Percentiles rank a stretch among this genome's conserved stretches.
These are phyloP conservation scores for Calonectria naviculata DNA, from an alignment of 2,329 filamentous ascomycete genomes.

Conservation along the genomic window DNA sequence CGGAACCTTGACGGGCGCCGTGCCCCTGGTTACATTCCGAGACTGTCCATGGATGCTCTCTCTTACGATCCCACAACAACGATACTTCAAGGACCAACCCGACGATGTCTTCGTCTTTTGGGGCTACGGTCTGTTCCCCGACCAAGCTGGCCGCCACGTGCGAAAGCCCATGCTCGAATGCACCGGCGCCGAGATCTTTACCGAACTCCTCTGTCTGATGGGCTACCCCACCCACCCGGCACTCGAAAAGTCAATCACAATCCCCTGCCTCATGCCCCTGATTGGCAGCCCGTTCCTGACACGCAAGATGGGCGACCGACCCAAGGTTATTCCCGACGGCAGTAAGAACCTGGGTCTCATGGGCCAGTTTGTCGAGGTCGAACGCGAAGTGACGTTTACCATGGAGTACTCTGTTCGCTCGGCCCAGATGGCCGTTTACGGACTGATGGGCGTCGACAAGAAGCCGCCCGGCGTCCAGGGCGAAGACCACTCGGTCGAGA, in stretches of 20 bases:
- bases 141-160: slow-evolving; percentile 37
- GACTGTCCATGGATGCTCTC: slow-evolving; percentile 42
- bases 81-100: slow-evolving; percentile 37
- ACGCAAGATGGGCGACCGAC: slow-evolving; percentile 37
- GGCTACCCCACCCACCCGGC: slow-evolving; percentile 37
- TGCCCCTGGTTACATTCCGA: slow-evolving; percentile 39
- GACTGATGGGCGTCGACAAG: slow-evolving; percentile 37
- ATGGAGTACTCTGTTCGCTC: slow-evolving; percentile 43
- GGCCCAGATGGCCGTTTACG: slow-evolving; percentile 39
- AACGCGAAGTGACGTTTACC: slow-evolving; percentile 41
- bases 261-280: slow-evolving; percentile 38
- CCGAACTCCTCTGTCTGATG: slow-evolving; percentile 38
- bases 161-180: slow-evolving; percentile 40
- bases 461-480: slow-evolving; percentile 32
- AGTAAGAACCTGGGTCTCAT: slow-evolving; percentile 40
- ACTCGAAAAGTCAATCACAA: slow-evolving; percentile 34
- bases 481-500: slow-evolving; percentile 36
- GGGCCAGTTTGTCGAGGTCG: slow-evolving; percentile 42
- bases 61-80: slow-evolving; percentile 36
- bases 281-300: slow-evolving; percentile 41
- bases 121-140: slow-evolving; percentile 41
- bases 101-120: slow-evolving; percentile 38
- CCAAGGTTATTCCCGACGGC: slow-evolving; percentile 35
- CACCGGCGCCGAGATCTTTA: slow-evolving; percentile 39
- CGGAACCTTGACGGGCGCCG: slow-evolving; percentile 33